These are phyloP conservation scores for Fusarium compactum DNA, from an alignment of 2,329 filamentous ascomycete species.

Conservation along the genomic window DNA sequence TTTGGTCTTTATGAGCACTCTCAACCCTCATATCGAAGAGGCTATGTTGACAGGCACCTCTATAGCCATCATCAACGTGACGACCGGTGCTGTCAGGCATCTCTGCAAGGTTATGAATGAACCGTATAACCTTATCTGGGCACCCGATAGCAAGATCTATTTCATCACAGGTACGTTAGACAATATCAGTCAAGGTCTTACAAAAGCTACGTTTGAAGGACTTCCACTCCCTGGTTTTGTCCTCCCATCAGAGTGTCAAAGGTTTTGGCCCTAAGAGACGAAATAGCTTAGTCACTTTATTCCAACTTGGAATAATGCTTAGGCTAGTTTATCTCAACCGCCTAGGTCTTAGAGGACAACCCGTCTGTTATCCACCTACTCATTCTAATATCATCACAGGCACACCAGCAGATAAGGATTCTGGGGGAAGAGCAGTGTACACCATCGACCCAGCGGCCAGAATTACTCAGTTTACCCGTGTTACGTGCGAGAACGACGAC, in stretches of 20 bases:
- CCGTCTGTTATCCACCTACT: too few relatives aligned
- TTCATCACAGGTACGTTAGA: slow-evolving; percentile 24
- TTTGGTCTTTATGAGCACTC: slow-evolving; percentile 7
- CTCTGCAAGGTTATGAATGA: slow-evolving; percentile 25
- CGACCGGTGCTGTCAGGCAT: slow-evolving; percentile 6
- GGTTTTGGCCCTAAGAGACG: too few relatives aligned
- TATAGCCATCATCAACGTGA: slow-evolving; percentile 16
- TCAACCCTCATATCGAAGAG: slow-evolving; percentile 33
- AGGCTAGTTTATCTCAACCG: too few relatives aligned
- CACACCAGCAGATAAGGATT: slow-evolving; percentile 5
- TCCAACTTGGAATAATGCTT: too few relatives aligned
- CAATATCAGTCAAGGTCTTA: too few relatives aligned
- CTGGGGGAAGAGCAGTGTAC: slow-evolving; percentile 27
- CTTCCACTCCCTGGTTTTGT: too few relatives aligned
- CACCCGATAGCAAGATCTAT: slow-evolving; percentile 28
- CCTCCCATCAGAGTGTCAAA: too few relatives aligned
- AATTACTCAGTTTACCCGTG: neutral
- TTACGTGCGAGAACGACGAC: slow-evolving; percentile 34
- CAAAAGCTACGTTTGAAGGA: too few relatives aligned
- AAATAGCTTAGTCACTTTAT: too few relatives aligned
- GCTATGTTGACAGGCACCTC: slow-evolving; percentile 17
- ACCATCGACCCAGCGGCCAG: slow-evolving; percentile 4
- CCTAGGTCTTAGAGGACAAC: too few relatives aligned
- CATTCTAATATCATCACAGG: slow-evolving; percentile 5
- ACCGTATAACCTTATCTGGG: slow-evolving; percentile 22